Conservation (phyloP, 164 flowering plant genomes). For the Euptelea pleiosperma region DNA sequence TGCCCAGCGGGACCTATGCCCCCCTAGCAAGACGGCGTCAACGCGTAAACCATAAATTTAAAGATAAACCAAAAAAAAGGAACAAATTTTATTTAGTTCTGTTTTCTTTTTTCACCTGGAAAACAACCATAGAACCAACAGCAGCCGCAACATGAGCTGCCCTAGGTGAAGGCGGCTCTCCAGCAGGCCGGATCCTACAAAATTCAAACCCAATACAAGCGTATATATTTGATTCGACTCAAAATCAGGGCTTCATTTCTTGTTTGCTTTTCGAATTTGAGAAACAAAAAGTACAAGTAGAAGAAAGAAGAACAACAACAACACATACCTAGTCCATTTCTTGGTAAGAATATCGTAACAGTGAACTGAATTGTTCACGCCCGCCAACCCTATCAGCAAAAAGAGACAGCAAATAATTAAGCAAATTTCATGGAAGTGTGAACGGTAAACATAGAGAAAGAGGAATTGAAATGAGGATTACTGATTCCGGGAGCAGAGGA, state of each 20-base stretch:
- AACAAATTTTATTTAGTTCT: not conserved
- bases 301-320: not conserved
- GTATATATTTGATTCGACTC: not conserved
- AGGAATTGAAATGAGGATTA: too few species aligned
- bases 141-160: constrained; percentile 98
- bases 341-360: constrained; percentile 78
- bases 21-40: constrained; percentile 67
- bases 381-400: constrained; percentile 66
- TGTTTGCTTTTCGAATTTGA: too few species aligned
- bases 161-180: constrained; percentile 97
- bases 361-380: constrained; percentile 90
- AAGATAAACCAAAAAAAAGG: not conserved
- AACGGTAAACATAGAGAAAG: not conserved
- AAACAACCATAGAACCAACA: constrained; percentile 97
- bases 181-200: constrained; percentile 68
- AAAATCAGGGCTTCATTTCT: constrained; percentile 12
- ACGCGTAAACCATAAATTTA: too few species aligned
- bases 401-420: constrained; percentile 1
- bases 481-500: constrained; percentile 78
- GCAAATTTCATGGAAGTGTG: too few species aligned
- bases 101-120: constrained; percentile 62
- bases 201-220: constrained; percentile 5
- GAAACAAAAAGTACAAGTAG: too few species aligned
- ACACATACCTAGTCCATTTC: constrained; percentile 77
- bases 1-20: constrained; percentile 99